phyloP scores from a whole-genome alignment of 805 yeast genomes.

The Nakazawaea wyomingensis region DNA sequence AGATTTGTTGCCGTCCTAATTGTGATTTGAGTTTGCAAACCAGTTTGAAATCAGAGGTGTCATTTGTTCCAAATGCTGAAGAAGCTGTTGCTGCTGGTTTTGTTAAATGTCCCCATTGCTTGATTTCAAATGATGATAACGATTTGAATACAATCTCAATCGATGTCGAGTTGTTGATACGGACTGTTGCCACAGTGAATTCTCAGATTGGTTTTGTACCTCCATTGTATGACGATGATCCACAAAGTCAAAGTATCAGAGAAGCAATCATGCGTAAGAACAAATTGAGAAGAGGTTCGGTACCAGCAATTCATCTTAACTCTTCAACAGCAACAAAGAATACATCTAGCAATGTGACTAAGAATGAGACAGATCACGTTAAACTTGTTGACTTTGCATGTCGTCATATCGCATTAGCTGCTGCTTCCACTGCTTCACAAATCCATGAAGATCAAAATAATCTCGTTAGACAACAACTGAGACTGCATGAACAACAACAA shows the following conservation, averaged over 20 bases:
- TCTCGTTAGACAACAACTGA: slow-evolving; percentile 15
- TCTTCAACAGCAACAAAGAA: slow-evolving; percentile 5
- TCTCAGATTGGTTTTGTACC: slow-evolving; percentile 51
- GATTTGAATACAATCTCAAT: slow-evolving; percentile 33
- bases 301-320: slow-evolving; percentile 13
- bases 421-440: slow-evolving; percentile 38
- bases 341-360: slow-evolving; percentile 29
- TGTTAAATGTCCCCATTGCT: slow-evolving; percentile 49
- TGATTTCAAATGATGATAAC: slow-evolving; percentile 35
- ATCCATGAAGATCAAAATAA: slow-evolving; percentile 11
- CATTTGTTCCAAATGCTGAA: slow-evolving; percentile 34
- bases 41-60: slow-evolving; percentile 39
- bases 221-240: slow-evolving; percentile 43
- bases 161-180: slow-evolving; percentile 38
- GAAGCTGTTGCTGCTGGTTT: slow-evolving; percentile 44
- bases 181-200: slow-evolving; percentile 53
- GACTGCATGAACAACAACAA: slow-evolving; percentile 14
- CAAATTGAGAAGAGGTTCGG: slow-evolving; percentile 8
- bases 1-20: slow-evolving; percentile 60
- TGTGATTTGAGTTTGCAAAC: slow-evolving; percentile 46
- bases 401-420: slow-evolving; percentile 78
- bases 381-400: slow-evolving; percentile 73
- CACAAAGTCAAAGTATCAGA: slow-evolving; percentile 28
- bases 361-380: slow-evolving; percentile 64
- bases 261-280: slow-evolving; percentile 12